Conservation (phyloP, 2,329 filamentous ascomycete species). For the Penicillium psychrosexuale region DNA sequence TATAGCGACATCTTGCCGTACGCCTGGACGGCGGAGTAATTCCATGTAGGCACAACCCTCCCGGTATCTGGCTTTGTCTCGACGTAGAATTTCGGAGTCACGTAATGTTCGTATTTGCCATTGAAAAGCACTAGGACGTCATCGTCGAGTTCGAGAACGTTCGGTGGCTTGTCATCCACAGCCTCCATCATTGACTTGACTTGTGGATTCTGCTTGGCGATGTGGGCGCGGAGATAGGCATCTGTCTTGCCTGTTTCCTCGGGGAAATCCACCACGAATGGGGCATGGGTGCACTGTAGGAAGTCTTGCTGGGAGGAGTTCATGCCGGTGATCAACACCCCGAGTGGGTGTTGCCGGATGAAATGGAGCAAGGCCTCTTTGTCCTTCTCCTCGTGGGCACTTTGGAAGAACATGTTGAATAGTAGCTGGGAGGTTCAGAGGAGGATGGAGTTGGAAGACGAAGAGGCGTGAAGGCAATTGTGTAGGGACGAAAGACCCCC, state of each 20-base stretch:
- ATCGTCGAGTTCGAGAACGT: conserved; percentile 33
- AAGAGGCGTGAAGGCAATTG: not conserved
- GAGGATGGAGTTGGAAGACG: not conserved
- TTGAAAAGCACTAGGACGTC: conserved; percentile 65
- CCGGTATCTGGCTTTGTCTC: conserved; percentile 61
- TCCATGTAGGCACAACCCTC: conserved; percentile 68
- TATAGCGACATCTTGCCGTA: conserved; percentile 59
- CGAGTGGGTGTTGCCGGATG: conserved; percentile 14
- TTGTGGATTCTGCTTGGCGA: conserved; percentile 63
- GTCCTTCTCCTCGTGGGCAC: conserved; percentile 13
- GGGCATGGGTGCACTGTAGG: conserved; percentile 15
- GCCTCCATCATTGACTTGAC: conserved; percentile 58
- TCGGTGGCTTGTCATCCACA: conserved; percentile 19
- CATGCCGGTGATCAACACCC: conserved; percentile 14
- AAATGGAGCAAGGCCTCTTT: conserved; percentile 14
- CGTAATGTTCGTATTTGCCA: conserved; percentile 57
- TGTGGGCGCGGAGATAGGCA: conserved; percentile 55
- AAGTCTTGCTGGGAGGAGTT: conserved; percentile 16
- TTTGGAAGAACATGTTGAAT: conserved; percentile 13
- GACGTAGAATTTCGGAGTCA: conserved; percentile 63
- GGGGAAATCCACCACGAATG: conserved; percentile 12
- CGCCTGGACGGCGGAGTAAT: conserved; percentile 62
- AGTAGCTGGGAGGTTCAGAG: not conserved
- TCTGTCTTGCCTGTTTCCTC: conserved; percentile 8
- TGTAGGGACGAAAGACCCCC: not conserved